These are phyloP conservation scores for Wickerhamomyces subpelliculosus DNA, from an alignment of 805 yeast species.

Conservation along the genomic window DNA sequence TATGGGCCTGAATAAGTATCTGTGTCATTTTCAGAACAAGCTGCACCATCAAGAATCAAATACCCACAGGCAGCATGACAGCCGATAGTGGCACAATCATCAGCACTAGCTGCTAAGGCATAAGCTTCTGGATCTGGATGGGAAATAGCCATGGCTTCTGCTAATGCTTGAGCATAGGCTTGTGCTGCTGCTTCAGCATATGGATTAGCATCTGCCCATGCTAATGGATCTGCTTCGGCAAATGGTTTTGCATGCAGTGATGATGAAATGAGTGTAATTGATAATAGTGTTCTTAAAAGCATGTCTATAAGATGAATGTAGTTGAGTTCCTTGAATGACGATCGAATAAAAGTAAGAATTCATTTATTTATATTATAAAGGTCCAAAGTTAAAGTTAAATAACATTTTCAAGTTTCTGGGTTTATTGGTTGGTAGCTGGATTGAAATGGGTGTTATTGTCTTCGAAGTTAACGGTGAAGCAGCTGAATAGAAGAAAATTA, in stretches of 20 bases:
- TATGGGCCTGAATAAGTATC: conserved; percentile 23
- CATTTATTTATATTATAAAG: too few species aligned
- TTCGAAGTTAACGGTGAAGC: not conserved
- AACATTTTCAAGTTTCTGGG: too few species aligned
- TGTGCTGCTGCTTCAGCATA: conserved; percentile 17
- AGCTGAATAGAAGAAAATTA: too few species aligned
- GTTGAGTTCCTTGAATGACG: too few species aligned
- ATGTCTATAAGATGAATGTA: too few species aligned
- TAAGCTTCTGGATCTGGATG: conserved; percentile 26
- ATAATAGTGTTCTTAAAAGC: not conserved
- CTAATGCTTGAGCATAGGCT: conserved; percentile 20
- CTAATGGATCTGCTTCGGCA: conserved; percentile 9
- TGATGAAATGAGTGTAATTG: conserved; percentile 3
- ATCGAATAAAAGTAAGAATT: too few species aligned
- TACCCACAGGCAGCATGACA: conserved; percentile 32
- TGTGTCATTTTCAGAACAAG: conserved; percentile 17
- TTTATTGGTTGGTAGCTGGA: not conserved
- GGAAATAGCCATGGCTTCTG: conserved; percentile 23
- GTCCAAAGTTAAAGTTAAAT: too few species aligned
- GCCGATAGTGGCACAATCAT: conserved; percentile 23
- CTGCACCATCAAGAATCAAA: conserved; percentile 24
- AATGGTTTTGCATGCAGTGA: conserved; percentile 2
- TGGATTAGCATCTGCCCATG: conserved; percentile 19
- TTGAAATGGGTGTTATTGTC: not conserved
- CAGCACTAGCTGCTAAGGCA: conserved; percentile 23